phyloP scores from a whole-genome alignment of 345 rosid species.

The Euphorbia pulcherrima region DNA sequence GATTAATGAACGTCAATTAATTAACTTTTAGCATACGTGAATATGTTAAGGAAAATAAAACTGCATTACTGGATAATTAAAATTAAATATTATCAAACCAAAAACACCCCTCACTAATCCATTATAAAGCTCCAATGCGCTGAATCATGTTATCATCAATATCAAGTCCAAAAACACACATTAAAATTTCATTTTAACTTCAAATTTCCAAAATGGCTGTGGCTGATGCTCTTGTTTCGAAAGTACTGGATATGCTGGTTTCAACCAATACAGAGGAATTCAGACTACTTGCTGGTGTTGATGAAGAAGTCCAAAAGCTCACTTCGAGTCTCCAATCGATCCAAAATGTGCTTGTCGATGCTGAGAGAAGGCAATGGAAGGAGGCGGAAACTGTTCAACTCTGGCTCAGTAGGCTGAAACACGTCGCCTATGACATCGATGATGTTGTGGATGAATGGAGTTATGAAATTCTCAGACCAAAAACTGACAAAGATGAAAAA shows the following conservation, averaged over 20 bases:
- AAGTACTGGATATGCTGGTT: not conserved
- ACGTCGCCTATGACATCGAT: conserved; percentile 2
- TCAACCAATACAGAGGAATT: not conserved
- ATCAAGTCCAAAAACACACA: not conserved
- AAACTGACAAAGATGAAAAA: not conserved
- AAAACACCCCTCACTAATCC: no score
- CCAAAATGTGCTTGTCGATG: conserved; percentile 4
- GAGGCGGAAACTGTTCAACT: not conserved
- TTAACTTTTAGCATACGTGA: no score
- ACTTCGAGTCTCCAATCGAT: not conserved
- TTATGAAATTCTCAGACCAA: not conserved
- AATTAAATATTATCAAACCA: no score
- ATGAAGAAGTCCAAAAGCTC: not conserved
- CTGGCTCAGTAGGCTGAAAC: conserved; percentile 10
- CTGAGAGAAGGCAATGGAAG: conserved; percentile 3
- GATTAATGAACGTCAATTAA: no score
- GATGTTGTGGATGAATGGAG: conserved; percentile 16
- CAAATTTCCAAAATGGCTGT: not conserved
- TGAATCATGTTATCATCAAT: no score
- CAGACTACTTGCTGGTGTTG: not conserved
- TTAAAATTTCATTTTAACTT: no score
- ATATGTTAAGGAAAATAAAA: no score
- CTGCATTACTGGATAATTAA: no score
- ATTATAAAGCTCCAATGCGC: no score
- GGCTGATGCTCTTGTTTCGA: conserved; percentile 6